Base-by-base conservation (phyloP, 1,284 basidiomycete genomes). In the Cutaneotrichosporon sp. region DNA sequence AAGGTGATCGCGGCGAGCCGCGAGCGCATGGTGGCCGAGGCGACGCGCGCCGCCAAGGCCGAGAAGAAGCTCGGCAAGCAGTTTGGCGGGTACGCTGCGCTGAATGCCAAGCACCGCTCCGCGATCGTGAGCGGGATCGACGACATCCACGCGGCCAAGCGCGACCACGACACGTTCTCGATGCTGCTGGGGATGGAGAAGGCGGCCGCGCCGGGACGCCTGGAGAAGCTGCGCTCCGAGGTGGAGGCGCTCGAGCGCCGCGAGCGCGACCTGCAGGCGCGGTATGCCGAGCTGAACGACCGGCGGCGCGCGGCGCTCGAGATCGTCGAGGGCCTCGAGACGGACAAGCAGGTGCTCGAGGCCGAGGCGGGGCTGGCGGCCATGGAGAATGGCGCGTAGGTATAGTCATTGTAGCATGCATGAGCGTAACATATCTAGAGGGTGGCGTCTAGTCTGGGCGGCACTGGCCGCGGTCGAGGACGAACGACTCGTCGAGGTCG, bases 31-130 rank as follows among this genome's bases (percentile, higher is more conserved):
- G 81, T 87, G n/a, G 87, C 86, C 70, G 89, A 92, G 72, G 91
- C 92, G 0, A 84, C 83, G 52, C 90, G 89, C 72, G 89, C 91
- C 0, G 80, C 86, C 45, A 99, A 98, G 81, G 79, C 85, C 5
- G 97, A 99, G 82, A 97, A 95, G 85, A 95, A 93, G 79, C 86
- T 99, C 20, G 85, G 83, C 14, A 87, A 95, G 67, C 85, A 87
- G 24, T 84, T 99, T 8, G 95, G 94, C 45, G 97, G 97, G 3
- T 99, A 99, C 79, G 87, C 91, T 72, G 85, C 85, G 42, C 86
- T 95, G 16, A 88, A 88, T 46, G 84, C 84, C 68, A 86, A 87
- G 47, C 83, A 95, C 8, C 81, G 84, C 16, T 86, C 86, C 71
- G 86, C 88, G 8, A 81, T 95, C 42, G 80, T 80, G 1, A 85